phyloP scores from a whole-genome alignment of 2,329 filamentous ascomycete species.

The Fusarium paranaense region DNA sequence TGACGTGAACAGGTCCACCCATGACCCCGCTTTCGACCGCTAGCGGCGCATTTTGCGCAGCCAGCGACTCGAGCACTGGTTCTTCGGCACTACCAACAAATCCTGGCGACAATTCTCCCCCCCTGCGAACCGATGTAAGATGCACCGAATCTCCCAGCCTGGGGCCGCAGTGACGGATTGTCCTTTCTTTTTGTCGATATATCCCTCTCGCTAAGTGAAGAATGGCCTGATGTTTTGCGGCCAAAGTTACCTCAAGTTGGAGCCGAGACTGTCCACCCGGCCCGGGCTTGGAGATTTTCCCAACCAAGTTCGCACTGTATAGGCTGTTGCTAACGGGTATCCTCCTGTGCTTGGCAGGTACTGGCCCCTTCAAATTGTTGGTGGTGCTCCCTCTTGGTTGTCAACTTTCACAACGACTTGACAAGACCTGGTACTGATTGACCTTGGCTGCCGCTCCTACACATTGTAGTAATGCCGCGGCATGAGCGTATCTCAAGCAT shows the following conservation, averaged over 20 bases:
- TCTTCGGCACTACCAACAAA: conserved; percentile 19
- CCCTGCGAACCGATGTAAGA: neutral
- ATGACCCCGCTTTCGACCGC: conserved; percentile 4
- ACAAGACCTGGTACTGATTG: neutral
- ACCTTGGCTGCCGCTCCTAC: neutral
- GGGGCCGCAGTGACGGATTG: neutral
- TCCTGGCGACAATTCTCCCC: neutral
- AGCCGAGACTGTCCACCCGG: neutral
- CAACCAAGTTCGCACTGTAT: neutral
- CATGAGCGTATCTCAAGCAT: neutral
- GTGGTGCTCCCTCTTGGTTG: neutral
- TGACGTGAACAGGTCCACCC: conserved; percentile 28
- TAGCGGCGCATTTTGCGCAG: neutral
- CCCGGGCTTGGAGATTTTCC: neutral
- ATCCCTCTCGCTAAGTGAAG: conserved; percentile 7
- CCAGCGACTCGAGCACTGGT: conserved; percentile 13
- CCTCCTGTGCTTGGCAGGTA: neutral
- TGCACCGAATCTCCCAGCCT: neutral
- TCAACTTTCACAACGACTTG: neutral
- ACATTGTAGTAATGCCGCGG: neutral
- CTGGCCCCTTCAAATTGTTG: neutral
- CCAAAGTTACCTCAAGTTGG: neutral
- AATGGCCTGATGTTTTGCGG: conserved; percentile 22
- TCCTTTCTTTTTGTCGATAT: conserved; percentile 2
- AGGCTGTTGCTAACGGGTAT: neutral